These are phyloP conservation scores for Thinopyrum obtusiflorum DNA, from an alignment of 202 grass and related monocot species.

Conservation along the genomic window DNA sequence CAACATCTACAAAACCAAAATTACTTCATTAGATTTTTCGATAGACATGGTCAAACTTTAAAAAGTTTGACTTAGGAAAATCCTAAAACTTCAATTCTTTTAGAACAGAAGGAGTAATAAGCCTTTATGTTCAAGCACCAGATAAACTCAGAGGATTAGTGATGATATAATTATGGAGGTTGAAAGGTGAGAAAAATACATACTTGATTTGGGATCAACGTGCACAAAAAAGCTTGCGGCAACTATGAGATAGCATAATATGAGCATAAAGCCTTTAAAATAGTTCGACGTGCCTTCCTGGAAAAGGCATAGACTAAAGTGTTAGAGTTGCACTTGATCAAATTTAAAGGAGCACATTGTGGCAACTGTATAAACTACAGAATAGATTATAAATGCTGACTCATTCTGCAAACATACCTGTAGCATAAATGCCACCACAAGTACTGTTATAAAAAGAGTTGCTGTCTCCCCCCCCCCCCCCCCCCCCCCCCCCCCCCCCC, in stretches of 20 bases:
- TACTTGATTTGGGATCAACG: slow-evolving; percentile 70
- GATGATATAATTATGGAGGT: not conserved
- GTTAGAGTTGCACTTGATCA: not conserved
- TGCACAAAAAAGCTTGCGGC: slow-evolving; percentile 92
- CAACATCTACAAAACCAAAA: too few relatives aligned
- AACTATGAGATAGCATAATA: slow-evolving; percentile 88
- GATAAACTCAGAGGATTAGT: not conserved
- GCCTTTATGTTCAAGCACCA: slow-evolving; percentile 2
- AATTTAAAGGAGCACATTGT: not conserved
- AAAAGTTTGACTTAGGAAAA: too few relatives aligned
- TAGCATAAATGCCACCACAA: slow-evolving; percentile 87
- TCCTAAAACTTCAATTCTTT: too few relatives aligned
- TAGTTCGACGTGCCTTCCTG: slow-evolving; percentile 94
- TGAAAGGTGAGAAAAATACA: slow-evolving; percentile 29
- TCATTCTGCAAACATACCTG: slow-evolving; percentile 51
- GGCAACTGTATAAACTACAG: slow-evolving; percentile 21
- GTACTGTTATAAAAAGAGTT: slow-evolving; percentile 78
- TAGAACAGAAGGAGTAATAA: not conserved
- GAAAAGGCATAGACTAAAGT: slow-evolving; percentile 34
- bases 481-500: too few relatives aligned
- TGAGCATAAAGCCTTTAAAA: slow-evolving; percentile 94
- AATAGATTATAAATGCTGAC: slow-evolving; percentile 2
- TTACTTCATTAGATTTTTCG: too few relatives aligned
- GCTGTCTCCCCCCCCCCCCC: too few relatives aligned
- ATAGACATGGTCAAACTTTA: too few relatives aligned